Percentiles rank a stretch among this genome's conserved stretches.
Conservation (phyloP, 352 stramenopile species). For the Phytophthora ramorum region DNA sequence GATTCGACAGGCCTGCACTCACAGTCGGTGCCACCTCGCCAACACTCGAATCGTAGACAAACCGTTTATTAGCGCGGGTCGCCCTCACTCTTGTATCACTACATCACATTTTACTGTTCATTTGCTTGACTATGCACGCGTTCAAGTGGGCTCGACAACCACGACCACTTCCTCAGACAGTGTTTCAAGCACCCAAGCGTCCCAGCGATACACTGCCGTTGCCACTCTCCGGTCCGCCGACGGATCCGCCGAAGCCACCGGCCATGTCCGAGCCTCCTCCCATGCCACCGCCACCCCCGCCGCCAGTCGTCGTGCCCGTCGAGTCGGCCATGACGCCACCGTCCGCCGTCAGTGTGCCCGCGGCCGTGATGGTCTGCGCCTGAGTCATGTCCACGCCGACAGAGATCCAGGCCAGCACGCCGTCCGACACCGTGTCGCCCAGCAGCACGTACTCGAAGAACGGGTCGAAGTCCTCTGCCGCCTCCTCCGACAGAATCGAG, state of each 20-base stretch:
- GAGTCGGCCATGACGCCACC: conserved; percentile 28
- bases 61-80: no score
- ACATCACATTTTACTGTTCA: no score
- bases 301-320: conserved; percentile 9
- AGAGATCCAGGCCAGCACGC: conserved; percentile 18
- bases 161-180: no score
- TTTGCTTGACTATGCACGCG: no score
- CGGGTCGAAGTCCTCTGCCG: conserved; percentile 34
- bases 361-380: conserved; percentile 25
- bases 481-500: conserved; percentile 32
- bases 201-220: no score
- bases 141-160: no score
- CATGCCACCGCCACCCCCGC: conserved; percentile 10
- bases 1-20: no score
- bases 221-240: conserved; percentile 17
- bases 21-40: no score
- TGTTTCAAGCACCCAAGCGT: no score
- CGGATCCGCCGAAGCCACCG: conserved; percentile 5
- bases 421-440: conserved; percentile 35
- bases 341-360: conserved; percentile 19
- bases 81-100: no score
- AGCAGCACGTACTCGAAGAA: conserved; percentile 38
- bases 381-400: conserved; percentile 2
- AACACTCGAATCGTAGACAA: no score
- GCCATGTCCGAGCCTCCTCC: conserved; percentile 7